Evolutionary conservation across 208 protist genomes (phyloP).

Genomic region (Acanthamoeba culbertsoni): DNA sequence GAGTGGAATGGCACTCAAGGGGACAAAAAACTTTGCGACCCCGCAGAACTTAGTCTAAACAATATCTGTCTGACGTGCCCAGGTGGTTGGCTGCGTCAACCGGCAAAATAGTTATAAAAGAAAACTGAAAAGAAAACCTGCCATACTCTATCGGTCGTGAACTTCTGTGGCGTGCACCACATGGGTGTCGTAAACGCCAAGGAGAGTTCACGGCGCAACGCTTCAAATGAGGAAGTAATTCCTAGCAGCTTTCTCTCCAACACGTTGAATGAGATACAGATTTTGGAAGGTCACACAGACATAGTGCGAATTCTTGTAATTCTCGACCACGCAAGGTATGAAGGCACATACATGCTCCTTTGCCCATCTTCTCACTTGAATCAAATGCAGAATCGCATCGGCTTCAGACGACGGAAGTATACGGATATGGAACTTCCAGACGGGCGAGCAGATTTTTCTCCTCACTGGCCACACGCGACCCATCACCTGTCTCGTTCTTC

Average conservation of each 20-base stretch:
- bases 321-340: neutral
- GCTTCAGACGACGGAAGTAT: constrained; percentile 27
- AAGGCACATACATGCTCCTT: too few species aligned
- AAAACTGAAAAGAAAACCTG: too few species aligned
- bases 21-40: too few species aligned
- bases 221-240: neutral
- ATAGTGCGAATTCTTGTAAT: neutral
- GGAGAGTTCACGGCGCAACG: neutral
- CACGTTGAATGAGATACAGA: constrained; percentile 8
- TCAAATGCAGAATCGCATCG: constrained; percentile 6
- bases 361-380: neutral
- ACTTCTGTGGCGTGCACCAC: too few species aligned
- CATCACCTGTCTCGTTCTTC: constrained; percentile 33
- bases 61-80: too few species aligned
- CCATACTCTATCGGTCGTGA: too few species aligned
- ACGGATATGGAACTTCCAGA: neutral
- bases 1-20: too few species aligned
- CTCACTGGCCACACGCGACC: constrained; percentile 30
- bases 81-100: too few species aligned
- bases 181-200: neutral
- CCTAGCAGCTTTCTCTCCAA: neutral
- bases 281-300: constrained; percentile 10
- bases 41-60: too few species aligned
- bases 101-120: too few species aligned
- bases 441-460: constrained; percentile 26